A percentile compares a stretch with the other conserved stretches of the same genome.
These are phyloP conservation scores for Boletus insuetus DNA, from an alignment of 768 basidiomycete genomes.

Conservation along the genomic window DNA sequence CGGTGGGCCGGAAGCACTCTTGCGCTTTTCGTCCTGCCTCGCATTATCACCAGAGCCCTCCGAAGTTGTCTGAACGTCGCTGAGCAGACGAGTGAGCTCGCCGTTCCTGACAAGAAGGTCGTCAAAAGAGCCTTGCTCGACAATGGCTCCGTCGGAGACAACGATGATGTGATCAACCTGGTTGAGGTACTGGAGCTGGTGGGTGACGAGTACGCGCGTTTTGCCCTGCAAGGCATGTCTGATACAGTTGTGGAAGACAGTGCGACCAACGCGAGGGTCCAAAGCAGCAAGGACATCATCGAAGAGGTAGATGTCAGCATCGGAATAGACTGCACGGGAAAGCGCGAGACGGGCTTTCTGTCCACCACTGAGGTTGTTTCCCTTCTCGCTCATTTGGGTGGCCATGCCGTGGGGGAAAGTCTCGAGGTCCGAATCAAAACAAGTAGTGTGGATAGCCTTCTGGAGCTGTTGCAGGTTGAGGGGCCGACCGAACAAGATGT, in stretches of 20 bases:
- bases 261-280: constrained; percentile 44
- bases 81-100: constrained; percentile 26
- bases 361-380: constrained; percentile 43
- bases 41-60: constrained; percentile 2
- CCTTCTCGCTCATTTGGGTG: constrained; percentile 49
- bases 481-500: constrained; percentile 30
- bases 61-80: constrained; percentile 15
- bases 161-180: constrained; percentile 47
- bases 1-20: constrained; percentile 11
- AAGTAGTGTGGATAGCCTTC: constrained; percentile 26
- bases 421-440: constrained; percentile 30
- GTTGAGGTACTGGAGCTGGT: constrained; percentile 31
- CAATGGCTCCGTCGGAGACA: constrained; percentile 41
- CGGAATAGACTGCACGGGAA: constrained; percentile 45
- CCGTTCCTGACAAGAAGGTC: constrained; percentile 33
- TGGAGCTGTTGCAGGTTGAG: constrained; percentile 26
- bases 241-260: constrained; percentile 28
- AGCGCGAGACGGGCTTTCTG: constrained; percentile 49
- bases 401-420: constrained; percentile 29
- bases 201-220: constrained; percentile 30
- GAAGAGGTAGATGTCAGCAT: constrained; percentile 41
- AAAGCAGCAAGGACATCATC: constrained; percentile 48
- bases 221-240: constrained; percentile 20
- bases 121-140: constrained; percentile 44
- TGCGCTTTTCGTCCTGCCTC: constrained; percentile 20